phyloP scores from a whole-genome alignment of 805 yeast species.

The Sungouiella blattae region DNA sequence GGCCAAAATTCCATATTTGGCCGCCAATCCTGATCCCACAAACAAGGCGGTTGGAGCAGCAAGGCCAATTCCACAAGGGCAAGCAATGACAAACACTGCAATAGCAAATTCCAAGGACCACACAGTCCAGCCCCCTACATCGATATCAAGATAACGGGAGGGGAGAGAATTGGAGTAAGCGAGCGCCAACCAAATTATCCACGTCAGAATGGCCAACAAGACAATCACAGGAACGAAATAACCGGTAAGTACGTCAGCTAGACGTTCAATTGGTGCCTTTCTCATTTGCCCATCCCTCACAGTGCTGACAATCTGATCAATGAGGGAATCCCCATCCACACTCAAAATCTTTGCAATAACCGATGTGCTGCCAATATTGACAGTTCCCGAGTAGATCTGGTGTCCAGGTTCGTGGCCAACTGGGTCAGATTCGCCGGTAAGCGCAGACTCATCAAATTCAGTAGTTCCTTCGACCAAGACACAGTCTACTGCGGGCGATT shows the following conservation, averaged over 20 bases:
- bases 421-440: conserved; percentile 62
- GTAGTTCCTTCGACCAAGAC: conserved; percentile 45
- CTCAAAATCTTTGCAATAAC: conserved; percentile 55
- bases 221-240: conserved; percentile 71
- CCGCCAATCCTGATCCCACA: conserved; percentile 78
- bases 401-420: conserved; percentile 58
- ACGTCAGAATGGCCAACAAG: conserved; percentile 55
- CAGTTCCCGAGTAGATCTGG: conserved; percentile 69
- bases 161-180: conserved; percentile 58
- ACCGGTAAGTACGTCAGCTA: conserved; percentile 67
- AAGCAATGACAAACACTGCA: conserved; percentile 77
- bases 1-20: conserved; percentile 70
- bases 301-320: conserved; percentile 65
- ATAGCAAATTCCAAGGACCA: conserved; percentile 79
- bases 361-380: conserved; percentile 56
- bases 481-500: conserved; percentile 59
- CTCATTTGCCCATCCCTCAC: conserved; percentile 72
- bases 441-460: conserved; percentile 58
- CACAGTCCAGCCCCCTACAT: conserved; percentile 69
- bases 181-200: conserved; percentile 65
- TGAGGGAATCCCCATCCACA: conserved; percentile 58
- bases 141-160: conserved; percentile 51
- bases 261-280: conserved; percentile 69
- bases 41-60: conserved; percentile 84
- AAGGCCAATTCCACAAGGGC: conserved; percentile 82